phyloP scores from a whole-genome alignment of 768 basidiomycete genomes.

The Leucocoprinus birnbaumii region DNA sequence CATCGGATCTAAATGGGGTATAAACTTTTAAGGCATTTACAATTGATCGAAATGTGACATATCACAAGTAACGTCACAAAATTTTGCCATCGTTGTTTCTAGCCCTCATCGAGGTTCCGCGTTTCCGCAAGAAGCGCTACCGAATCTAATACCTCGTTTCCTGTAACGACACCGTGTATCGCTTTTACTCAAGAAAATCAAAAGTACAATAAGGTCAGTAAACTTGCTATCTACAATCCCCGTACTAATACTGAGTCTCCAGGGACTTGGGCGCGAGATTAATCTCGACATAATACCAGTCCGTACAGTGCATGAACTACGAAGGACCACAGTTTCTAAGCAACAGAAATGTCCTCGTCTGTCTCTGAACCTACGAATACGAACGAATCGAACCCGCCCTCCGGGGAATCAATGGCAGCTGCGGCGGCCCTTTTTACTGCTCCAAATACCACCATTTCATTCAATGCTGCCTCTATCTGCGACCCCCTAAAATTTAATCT shows the following conservation, averaged over 20 bases:
- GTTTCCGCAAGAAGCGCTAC: too few species aligned
- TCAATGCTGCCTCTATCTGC: slow-evolving; percentile 17
- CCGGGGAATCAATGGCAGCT: slow-evolving; percentile 3
- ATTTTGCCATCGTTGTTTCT: neutral
- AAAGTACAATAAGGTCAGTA: neutral
- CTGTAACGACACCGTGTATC: neutral
- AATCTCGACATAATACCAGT: too few species aligned
- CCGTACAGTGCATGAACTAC: too few species aligned
- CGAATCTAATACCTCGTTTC: too few species aligned
- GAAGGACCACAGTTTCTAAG: too few species aligned
- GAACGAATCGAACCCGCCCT: neutral
- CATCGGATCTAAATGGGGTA: too few species aligned
- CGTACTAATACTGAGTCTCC: neutral
- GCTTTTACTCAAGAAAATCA: neutral
- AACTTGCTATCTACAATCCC: neutral
- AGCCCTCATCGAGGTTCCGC: too few species aligned
- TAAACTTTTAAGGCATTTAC: neutral
- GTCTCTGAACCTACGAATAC: neutral
- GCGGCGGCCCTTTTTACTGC: slow-evolving; percentile 8
- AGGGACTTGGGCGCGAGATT: too few species aligned
- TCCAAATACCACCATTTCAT: slow-evolving; percentile 2
- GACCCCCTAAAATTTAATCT: slow-evolving; percentile 64
- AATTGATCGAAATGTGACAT: neutral
- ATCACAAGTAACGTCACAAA: slow-evolving; percentile 5
- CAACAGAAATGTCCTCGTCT: neutral